Conservation (phyloP, 2,329 filamentous ascomycete genomes). For the Ceratocystis cubensis region DNA sequence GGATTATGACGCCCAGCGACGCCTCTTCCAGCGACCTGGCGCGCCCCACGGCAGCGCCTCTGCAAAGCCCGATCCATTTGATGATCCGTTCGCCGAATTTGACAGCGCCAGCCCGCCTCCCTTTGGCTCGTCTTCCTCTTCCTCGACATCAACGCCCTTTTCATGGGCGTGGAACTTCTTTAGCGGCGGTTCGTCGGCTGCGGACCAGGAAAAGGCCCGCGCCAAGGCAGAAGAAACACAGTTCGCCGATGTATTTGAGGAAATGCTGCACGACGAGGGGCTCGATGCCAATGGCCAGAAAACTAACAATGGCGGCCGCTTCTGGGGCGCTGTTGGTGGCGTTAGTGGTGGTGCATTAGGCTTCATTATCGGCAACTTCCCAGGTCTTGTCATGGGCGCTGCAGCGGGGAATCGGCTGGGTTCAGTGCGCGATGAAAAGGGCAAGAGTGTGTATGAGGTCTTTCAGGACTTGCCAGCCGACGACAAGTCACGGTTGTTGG, state of each 20-base stretch:
- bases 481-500: conserved; percentile 69
- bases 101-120: conserved; percentile 26
- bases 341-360: conserved; percentile 80
- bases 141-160: conserved; percentile 41
- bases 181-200: conserved; percentile 29
- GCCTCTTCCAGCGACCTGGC: conserved; percentile 26
- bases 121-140: conserved; percentile 28
- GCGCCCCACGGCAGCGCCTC: conserved; percentile 20
- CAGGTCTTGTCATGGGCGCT: conserved; percentile 75
- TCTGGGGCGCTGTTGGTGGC: conserved; percentile 80
- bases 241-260: conserved; percentile 77
- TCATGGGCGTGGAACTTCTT: conserved; percentile 67
- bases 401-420: conserved; percentile 90
- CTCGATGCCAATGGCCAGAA: conserved; percentile 55
- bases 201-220: conserved; percentile 30
- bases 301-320: conserved; percentile 36
- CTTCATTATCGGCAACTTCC: conserved; percentile 89
- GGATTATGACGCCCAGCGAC: conserved; percentile 66
- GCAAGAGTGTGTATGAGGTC: conserved; percentile 89
- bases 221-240: conserved; percentile 58
- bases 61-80: conserved; percentile 19
- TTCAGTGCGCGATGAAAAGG: conserved; percentile 74
- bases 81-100: conserved; percentile 36
- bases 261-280: conserved; percentile 79
- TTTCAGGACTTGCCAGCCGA: conserved; percentile 74